Conservation (phyloP, 2,329 filamentous ascomycete species). For the Waltergamsia citrina region DNA sequence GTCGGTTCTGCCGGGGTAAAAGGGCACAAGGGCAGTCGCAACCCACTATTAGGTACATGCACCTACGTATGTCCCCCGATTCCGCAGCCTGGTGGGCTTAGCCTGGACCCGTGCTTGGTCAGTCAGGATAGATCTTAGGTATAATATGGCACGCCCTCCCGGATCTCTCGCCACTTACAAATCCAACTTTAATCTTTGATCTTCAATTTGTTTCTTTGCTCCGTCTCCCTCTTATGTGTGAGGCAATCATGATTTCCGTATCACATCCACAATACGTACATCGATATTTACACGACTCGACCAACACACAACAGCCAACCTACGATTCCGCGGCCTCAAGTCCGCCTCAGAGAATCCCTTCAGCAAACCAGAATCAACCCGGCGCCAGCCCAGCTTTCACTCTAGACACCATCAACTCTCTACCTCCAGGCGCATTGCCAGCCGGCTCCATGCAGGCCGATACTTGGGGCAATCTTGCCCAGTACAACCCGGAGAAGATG, state of each 20-base stretch:
- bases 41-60: too few relatives aligned
- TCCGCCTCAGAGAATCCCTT: not conserved
- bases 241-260: conserved; percentile 3
- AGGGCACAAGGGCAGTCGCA: too few relatives aligned
- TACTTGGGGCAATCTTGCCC: conserved; percentile 25
- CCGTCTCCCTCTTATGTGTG: too few relatives aligned
- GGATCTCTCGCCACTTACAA: not conserved
- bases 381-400: not conserved
- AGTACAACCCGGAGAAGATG: conserved; percentile 21
- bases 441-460: conserved; percentile 31
- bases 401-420: conserved; percentile 3
- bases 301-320: conserved; percentile 1
- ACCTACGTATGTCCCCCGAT: too few relatives aligned
- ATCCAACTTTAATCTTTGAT: conserved; percentile 1
- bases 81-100: too few relatives aligned
- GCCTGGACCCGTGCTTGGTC: too few relatives aligned
- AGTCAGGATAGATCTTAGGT: too few relatives aligned
- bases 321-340: not conserved
- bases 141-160: too few relatives aligned
- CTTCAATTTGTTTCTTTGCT: not conserved
- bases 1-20: too few relatives aligned
- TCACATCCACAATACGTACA: conserved; percentile 3
- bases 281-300: not conserved
- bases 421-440: conserved; percentile 3
- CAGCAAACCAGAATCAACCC: not conserved